phyloP scores from a whole-genome alignment of 306 rosid genomes.

The Cicer arietinum region DNA sequence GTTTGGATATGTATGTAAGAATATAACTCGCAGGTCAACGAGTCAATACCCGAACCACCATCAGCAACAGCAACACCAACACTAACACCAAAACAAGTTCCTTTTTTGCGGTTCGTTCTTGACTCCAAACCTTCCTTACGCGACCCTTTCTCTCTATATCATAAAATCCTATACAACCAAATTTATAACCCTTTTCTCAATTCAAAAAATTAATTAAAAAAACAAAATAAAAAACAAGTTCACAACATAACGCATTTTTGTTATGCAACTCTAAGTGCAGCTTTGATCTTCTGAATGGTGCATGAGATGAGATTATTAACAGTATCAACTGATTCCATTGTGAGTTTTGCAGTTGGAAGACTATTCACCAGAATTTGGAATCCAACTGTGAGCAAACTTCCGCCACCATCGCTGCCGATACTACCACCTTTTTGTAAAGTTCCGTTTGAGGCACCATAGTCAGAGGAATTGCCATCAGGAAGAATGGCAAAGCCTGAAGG shows the following conservation, averaged over 20 bases:
- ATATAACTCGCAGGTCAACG: slow-evolving; percentile 56
- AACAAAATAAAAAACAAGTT: not conserved
- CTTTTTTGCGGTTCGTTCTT: slow-evolving; percentile 90
- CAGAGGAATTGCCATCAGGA: slow-evolving; percentile 47
- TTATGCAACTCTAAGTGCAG: slow-evolving; percentile 57
- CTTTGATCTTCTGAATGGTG: slow-evolving; percentile 86
- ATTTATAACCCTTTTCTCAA: slow-evolving; percentile 19
- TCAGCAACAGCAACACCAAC: not conserved
- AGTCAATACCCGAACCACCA: slow-evolving; percentile 99
- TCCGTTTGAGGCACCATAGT: slow-evolving; percentile 27
- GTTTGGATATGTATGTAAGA: slow-evolving; percentile 30
- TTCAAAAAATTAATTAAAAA: not conserved
- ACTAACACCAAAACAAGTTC: not conserved
- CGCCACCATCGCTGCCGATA: slow-evolving; percentile 22
- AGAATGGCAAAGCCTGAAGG: slow-evolving; percentile 94
- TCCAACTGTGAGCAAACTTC: slow-evolving; percentile 81
- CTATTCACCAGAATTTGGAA: slow-evolving; percentile 80
- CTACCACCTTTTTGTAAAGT: slow-evolving; percentile 29
- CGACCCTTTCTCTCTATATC: slow-evolving; percentile 34
- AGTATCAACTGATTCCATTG: slow-evolving; percentile 77
- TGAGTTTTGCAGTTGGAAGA: slow-evolving; percentile 75
- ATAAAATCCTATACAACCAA: slow-evolving; percentile 41
- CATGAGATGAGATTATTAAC: slow-evolving; percentile 77
- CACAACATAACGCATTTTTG: slow-evolving; percentile 1
- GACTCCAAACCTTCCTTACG: slow-evolving; percentile 73